A percentile compares a stretch with the other conserved stretches of the same genome.
These are phyloP conservation scores for Vigna hirtella DNA, from an alignment of 306 rosid species.

Conservation along the genomic window DNA sequence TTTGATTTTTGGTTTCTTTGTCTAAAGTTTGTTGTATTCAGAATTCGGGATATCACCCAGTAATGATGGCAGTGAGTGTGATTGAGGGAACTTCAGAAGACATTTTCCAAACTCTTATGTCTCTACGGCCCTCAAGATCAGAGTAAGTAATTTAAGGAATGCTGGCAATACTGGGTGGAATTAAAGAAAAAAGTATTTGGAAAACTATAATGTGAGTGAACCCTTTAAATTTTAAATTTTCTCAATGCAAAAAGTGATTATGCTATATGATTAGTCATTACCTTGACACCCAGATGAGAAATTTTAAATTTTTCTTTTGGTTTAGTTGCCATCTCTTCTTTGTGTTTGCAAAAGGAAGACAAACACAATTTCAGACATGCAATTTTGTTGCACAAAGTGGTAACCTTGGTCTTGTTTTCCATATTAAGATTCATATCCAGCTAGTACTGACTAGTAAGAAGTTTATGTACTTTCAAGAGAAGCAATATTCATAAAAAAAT, in stretches of 20 bases:
- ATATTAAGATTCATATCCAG: background rate
- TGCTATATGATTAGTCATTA: background rate
- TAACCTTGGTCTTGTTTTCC: background rate
- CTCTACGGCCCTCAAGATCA: conserved; percentile 79
- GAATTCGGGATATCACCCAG: conserved; percentile 76
- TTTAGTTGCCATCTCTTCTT: background rate
- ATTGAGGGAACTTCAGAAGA: conserved; percentile 86
- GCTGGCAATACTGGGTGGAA: too few species aligned
- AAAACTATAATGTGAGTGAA: background rate
- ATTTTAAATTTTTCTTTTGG: background rate
- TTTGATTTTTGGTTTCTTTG: background rate
- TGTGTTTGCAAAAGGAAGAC: background rate
- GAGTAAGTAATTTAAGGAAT: conserved; percentile 53
- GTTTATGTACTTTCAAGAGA: background rate
- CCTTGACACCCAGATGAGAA: background rate
- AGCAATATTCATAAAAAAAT: background rate
- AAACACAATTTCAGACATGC: background rate
- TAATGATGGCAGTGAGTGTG: conserved; percentile 87
- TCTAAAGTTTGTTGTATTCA: conserved; percentile 41
- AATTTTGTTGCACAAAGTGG: background rate
- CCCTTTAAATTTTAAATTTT: background rate
- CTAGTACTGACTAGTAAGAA: background rate
- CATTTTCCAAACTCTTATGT: conserved; percentile 78
- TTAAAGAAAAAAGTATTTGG: too few species aligned
- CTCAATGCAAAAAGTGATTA: background rate